Conservation (phyloP, 768 basidiomycete genomes). For the Postia placenta region DNA sequence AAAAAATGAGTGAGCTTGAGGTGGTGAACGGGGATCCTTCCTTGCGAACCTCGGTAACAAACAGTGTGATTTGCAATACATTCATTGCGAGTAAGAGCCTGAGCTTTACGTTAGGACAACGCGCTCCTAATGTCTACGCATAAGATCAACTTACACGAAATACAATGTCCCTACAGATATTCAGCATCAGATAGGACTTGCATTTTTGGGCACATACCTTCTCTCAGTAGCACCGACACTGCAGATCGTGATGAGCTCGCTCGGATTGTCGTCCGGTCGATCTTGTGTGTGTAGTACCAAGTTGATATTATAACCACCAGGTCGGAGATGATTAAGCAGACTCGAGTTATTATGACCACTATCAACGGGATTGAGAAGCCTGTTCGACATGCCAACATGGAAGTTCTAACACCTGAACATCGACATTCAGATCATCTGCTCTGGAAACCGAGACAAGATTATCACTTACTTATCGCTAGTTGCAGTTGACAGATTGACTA, state of each 20-base stretch:
- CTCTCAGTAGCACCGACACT: conserved; percentile 2
- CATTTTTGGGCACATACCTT: conserved; percentile 2
- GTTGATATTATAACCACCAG: conserved; percentile 4
- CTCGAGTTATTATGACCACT: conserved; percentile 1
- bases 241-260: neutral
- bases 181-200: neutral
- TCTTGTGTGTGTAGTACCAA: conserved; percentile 1
- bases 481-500: neutral
- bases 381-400: neutral
- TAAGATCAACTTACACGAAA: conserved; percentile 5
- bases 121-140: neutral
- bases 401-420: neutral
- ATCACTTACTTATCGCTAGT: neutral
- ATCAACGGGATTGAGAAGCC: neutral
- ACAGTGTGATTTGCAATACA: conserved; percentile 1
- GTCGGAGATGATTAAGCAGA: conserved; percentile 3
- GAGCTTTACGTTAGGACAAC: neutral
- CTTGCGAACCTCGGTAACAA: neutral
- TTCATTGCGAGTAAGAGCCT: conserved; percentile 1
- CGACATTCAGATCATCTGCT: neutral
- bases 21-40: neutral
- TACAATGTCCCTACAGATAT: conserved; percentile 9
- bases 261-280: neutral
- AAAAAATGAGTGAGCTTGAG: neutral
- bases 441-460: neutral